phyloP scores from a whole-genome alignment of 371 early-diverging fungal species.

The Rhizopus sp. region DNA sequence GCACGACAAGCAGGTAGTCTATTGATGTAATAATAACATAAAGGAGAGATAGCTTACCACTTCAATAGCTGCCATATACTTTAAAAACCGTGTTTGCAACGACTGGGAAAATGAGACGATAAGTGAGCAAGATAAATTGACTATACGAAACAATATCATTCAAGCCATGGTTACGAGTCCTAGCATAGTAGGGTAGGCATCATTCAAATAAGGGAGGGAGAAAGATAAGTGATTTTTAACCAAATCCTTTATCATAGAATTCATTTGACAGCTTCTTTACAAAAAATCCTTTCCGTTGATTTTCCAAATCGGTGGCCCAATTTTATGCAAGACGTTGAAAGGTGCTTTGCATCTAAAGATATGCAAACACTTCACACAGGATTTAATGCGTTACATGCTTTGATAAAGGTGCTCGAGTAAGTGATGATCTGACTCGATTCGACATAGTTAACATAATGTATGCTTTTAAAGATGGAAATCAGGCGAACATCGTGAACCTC shows the following conservation, averaged over 20 bases:
- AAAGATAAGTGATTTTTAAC: constrained; percentile 1
- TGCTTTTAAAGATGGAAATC: constrained; percentile 52
- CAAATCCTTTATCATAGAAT: constrained; percentile 43
- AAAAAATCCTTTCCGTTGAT: constrained; percentile 68
- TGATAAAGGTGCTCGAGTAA: constrained; percentile 81
- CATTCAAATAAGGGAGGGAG: not conserved
- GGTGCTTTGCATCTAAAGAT: constrained; percentile 67
- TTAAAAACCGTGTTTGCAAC: constrained; percentile 84
- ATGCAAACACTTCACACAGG: constrained; percentile 70
- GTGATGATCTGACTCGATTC: constrained; percentile 17
- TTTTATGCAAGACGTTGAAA: constrained; percentile 66
- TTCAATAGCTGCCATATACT: constrained; percentile 84
- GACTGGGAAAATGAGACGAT: constrained; percentile 73
- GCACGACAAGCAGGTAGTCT: constrained; percentile 79
- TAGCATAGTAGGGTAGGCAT: constrained; percentile 65
- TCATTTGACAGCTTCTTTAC: constrained; percentile 74
- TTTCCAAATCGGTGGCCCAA: constrained; percentile 84
- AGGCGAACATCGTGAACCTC: constrained; percentile 55
- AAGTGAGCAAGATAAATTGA: constrained; percentile 66
- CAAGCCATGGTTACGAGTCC: constrained; percentile 69
- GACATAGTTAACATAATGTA: not conserved
- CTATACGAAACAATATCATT: constrained; percentile 74
- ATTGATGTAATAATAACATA: not conserved
- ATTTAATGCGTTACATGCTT: constrained; percentile 74
- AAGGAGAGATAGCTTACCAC: not conserved